Conservation (phyloP, 2,329 filamentous ascomycete genomes). For the Penicillium janthinellum region DNA sequence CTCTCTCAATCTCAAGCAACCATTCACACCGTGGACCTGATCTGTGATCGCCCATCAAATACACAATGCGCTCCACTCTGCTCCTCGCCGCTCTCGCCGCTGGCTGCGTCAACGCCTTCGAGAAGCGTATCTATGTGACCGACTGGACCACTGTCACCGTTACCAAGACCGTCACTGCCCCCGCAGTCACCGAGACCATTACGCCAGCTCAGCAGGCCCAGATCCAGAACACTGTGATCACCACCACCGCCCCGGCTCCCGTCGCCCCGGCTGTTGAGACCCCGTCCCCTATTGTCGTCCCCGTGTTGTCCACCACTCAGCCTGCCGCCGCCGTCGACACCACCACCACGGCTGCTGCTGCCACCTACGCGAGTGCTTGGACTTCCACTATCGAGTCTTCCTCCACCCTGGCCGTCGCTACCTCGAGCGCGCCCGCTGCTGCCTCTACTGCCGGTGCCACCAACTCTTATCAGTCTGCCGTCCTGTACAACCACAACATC, state of each 20-base stretch:
- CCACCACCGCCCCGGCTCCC: slow-evolving; percentile 1
- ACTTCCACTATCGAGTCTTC: slow-evolving; percentile 47
- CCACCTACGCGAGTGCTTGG: slow-evolving; percentile 21
- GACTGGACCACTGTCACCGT: slow-evolving; percentile 41
- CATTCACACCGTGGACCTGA: slow-evolving; percentile 20
- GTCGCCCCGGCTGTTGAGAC: neutral
- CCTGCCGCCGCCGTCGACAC: slow-evolving; percentile 13
- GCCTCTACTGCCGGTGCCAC: slow-evolving; percentile 32
- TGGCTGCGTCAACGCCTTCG: slow-evolving; percentile 36
- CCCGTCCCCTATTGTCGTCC: slow-evolving; percentile 4
- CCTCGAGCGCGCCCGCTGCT: slow-evolving; percentile 44
- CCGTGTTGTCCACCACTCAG: slow-evolving; percentile 16
- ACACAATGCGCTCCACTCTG: slow-evolving; percentile 38
- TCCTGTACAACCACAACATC: slow-evolving; percentile 76
- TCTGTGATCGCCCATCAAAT: slow-evolving; percentile 27
- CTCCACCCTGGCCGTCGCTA: slow-evolving; percentile 36
- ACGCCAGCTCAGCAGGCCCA: slow-evolving; percentile 13
- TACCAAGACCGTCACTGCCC: slow-evolving; percentile 37
- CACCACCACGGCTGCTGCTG: slow-evolving; percentile 14
- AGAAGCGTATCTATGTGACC: slow-evolving; percentile 41
- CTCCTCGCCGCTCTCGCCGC: slow-evolving; percentile 40
- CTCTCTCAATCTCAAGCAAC: neutral
- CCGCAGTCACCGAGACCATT: slow-evolving; percentile 31
- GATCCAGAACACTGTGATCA: slow-evolving; percentile 1
- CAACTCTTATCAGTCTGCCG: slow-evolving; percentile 36